These are phyloP conservation scores for Fraxinus excelsior DNA, from an alignment of 257 asterid species.

Conservation along the genomic window DNA sequence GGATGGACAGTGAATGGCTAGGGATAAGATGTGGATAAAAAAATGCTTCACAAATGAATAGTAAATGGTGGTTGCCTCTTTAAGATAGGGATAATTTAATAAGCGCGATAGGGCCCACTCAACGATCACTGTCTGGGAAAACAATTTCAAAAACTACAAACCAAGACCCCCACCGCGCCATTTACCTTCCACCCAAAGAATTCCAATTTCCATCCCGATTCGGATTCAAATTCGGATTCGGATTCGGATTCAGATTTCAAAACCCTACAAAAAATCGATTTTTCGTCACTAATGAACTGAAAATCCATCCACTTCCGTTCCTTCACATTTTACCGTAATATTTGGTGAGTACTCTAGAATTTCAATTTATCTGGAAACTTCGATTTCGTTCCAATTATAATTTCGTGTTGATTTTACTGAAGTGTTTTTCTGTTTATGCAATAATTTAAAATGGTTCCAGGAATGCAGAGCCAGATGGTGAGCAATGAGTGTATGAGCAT, in stretches of 20 bases:
- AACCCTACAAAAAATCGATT: neutral
- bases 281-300: neutral
- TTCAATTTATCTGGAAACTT: neutral
- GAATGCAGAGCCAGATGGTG: slow-evolving; percentile 92
- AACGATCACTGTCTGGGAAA: neutral
- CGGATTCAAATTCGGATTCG: no score
- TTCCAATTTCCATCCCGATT: neutral
- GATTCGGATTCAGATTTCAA: neutral
- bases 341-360: neutral
- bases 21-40: no score
- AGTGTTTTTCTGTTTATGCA: neutral
- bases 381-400: neutral
- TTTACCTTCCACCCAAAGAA: neutral
- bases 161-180: neutral
- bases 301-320: neutral
- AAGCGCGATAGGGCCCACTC: neutral
- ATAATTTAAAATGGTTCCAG: slow-evolving; percentile 28
- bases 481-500: slow-evolving; percentile 89
- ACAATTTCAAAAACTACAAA: neutral
- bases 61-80: no score
- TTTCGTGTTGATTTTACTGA: neutral
- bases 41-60: no score
- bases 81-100: no score
- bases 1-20: no score
- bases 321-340: neutral